Evolutionary conservation across 2,329 filamentous ascomycete species (phyloP), one percentile per base, ranked within the genome.

Genomic region (Aspergillus viridinutans): DNA sequence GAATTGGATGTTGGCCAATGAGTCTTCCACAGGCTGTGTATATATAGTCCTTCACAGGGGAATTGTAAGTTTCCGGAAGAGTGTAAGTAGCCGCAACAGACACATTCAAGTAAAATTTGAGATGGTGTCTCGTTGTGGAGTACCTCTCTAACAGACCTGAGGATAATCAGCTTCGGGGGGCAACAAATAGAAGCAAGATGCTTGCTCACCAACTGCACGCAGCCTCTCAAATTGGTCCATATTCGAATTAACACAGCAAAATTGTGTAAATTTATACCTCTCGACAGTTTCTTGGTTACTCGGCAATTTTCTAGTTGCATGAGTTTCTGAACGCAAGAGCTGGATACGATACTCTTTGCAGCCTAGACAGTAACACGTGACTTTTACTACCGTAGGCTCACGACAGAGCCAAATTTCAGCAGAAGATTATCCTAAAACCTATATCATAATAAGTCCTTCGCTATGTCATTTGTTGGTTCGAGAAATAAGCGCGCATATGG

Each of bases 241-340:
- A 28, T 78, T 85, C 63, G 67, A 85, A n/a, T 83, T 86, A 66
- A 79, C 80, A 49, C 45, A 49, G 12, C 14, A 10, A 25, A 9
- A n/a, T 9, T 17, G 17, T 25, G 7, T 20, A n/a, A 25, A 20
- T 26, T 28, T 26, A 28, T 21, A 17, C 2, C 47, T 49, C 9
- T 4, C 35, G 7, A 43, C 21, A n/a, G 29, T 45, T 50, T 35
- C 10, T 28, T 6, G 6, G 40, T 40, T 38, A 38, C 14, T 17
- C 14, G 14, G 6, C 2, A 38, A 38, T 17, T 38, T 7, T 17
- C 4, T 7, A 38, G 6, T 17, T 38, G 14, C 14, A 7, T 6
- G 4, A 2, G 14, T 12, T 38, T 35, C 12, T 17, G 32, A 35
- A 17, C 17, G 12, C 32, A 7, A 17, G 32, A 38, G 4, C 14